phyloP scores from a whole-genome alignment of 2,329 filamentous ascomycete genomes.

The Fusarium luffae region DNA sequence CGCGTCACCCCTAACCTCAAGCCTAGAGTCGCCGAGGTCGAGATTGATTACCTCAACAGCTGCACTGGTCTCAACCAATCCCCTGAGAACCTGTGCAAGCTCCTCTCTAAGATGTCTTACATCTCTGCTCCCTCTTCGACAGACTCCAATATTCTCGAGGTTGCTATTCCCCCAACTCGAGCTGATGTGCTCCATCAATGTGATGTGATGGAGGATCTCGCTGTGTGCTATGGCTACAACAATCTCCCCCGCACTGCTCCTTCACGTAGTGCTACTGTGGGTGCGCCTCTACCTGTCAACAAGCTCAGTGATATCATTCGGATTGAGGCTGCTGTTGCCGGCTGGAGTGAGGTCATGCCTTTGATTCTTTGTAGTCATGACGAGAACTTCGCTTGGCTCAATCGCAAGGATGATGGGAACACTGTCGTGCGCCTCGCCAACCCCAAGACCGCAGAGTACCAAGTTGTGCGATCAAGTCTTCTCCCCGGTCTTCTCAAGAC shows the following conservation, averaged over 20 bases:
- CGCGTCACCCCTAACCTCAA: slow-evolving; percentile 83
- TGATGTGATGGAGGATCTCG: slow-evolving; percentile 98
- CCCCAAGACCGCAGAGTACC: slow-evolving; percentile 92
- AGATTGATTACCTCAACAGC: slow-evolving; percentile 92
- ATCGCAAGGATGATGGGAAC: slow-evolving; percentile 86
- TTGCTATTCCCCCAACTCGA: slow-evolving; percentile 86
- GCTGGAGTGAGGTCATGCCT: slow-evolving; percentile 96
- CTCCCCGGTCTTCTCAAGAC: slow-evolving; percentile 93
- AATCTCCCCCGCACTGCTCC: slow-evolving; percentile 88
- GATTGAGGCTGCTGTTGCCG: slow-evolving; percentile 88
- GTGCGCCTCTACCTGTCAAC: slow-evolving; percentile 89
- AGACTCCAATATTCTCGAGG: slow-evolving; percentile 77
- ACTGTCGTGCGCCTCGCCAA: slow-evolving; percentile 88
- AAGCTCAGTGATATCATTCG: slow-evolving; percentile 94
- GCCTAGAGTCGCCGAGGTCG: slow-evolving; percentile 81
- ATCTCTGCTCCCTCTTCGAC: slow-evolving; percentile 78
- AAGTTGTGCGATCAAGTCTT: slow-evolving; percentile 88
- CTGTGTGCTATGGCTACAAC: slow-evolving; percentile 98
- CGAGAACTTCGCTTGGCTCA: slow-evolving; percentile 97
- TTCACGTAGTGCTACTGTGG: slow-evolving; percentile 86
- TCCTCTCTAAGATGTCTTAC: slow-evolving; percentile 91
- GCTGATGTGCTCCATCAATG: slow-evolving; percentile 96
- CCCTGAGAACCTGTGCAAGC: slow-evolving; percentile 78
- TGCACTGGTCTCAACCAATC: slow-evolving; percentile 86
- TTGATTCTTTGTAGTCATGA: slow-evolving; percentile 97